phyloP scores from a whole-genome alignment of 2,329 filamentous ascomycete genomes.

The Fusarium sulawesiense region DNA sequence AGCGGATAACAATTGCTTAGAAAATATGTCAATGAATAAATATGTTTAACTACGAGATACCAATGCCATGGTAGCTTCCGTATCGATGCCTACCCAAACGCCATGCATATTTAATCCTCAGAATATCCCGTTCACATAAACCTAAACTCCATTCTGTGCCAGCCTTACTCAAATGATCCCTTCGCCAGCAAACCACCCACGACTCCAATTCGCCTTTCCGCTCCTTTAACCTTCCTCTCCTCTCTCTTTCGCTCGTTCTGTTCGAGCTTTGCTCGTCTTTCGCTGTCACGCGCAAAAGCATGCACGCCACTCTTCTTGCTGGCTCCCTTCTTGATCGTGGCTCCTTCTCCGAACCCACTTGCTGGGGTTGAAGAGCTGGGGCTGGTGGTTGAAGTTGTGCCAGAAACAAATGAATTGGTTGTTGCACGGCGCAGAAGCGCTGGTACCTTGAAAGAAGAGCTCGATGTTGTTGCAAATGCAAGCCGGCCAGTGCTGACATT shows the following conservation, averaged over 20 bases:
- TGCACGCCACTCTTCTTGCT: conserved; percentile 71
- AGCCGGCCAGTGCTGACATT: conserved; percentile 55
- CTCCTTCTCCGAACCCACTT: conserved; percentile 60
- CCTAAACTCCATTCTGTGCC: conserved; percentile 24
- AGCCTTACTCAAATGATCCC: conserved; percentile 57
- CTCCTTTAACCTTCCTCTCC: conserved; percentile 68
- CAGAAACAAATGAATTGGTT: conserved; percentile 67
- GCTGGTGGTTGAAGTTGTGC: conserved; percentile 49
- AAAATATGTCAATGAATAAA: background rate
- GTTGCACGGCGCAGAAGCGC: conserved; percentile 79
- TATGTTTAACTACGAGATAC: conserved; percentile 6
- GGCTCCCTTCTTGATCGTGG: conserved; percentile 69
- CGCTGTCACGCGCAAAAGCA: conserved; percentile 69
- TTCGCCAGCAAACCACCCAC: conserved; percentile 69
- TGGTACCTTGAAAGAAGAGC: conserved; percentile 72
- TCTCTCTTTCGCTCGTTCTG: conserved; percentile 69
- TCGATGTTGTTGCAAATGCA: conserved; percentile 65
- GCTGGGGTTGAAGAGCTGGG: conserved; percentile 50
- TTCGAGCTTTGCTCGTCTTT: conserved; percentile 64
- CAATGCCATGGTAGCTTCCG: conserved; percentile 4
- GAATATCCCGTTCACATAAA: conserved; percentile 5
- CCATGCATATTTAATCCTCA: conserved; percentile 19
- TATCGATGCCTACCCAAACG: conserved; percentile 25
- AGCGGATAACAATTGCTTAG: background rate
- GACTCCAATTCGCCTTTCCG: conserved; percentile 65